Percentiles rank a stretch among this genome's conserved stretches.
Conservation (phyloP, 176 grass and related monocot genomes). For the Tuctoria greenei region DNA sequence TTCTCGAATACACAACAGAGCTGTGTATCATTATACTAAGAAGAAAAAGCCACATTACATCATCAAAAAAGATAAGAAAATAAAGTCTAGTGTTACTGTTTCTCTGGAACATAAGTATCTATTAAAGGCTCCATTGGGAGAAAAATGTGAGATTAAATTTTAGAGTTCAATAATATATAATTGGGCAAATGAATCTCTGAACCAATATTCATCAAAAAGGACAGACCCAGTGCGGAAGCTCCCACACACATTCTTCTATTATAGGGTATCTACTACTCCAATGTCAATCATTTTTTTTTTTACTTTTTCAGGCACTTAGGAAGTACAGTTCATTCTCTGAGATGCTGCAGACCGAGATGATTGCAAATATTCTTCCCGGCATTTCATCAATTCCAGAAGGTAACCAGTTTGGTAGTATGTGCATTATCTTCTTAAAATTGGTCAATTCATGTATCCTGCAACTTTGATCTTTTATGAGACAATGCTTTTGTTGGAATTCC, state of each 20-base stretch:
- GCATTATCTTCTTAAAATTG: neutral
- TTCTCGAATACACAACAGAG: too few species aligned
- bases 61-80: neutral
- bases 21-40: too few species aligned
- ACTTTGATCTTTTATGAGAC: slow-evolving; percentile 5
- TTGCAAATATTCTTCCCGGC: slow-evolving; percentile 80
- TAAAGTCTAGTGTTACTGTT: neutral
- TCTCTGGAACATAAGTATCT: neutral
- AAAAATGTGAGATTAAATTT: neutral
- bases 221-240: too few species aligned
- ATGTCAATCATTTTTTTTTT: slow-evolving; percentile 19
- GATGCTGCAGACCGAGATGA: slow-evolving; percentile 74
- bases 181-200: slow-evolving; percentile 10
- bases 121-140: neutral
- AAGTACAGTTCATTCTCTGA: slow-evolving; percentile 65
- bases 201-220: neutral
- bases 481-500: too few species aligned
- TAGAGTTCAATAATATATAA: neutral
- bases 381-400: slow-evolving; percentile 74
- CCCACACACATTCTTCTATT: slow-evolving; percentile 16
- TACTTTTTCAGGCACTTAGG: slow-evolving; percentile 56
- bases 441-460: slow-evolving; percentile 5
- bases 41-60: neutral
- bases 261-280: neutral
- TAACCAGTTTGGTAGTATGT: slow-evolving; percentile 24